Evolutionary conservation across 1,139 yeast genomes (phyloP).

Genomic region (Kodamaea sp.): DNA sequence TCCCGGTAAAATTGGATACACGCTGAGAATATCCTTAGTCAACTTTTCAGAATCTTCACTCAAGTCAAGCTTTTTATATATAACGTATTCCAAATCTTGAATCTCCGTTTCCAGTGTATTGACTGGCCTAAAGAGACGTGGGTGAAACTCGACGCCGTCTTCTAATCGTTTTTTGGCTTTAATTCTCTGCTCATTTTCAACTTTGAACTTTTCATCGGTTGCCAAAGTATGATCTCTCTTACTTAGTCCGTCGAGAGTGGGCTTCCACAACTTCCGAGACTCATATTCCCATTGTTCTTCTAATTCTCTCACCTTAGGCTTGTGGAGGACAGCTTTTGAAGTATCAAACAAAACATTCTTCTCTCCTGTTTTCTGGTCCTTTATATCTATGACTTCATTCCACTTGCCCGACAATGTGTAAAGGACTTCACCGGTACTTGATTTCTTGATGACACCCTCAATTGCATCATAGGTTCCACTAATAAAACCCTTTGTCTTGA

Average conservation of each 20-base stretch:
- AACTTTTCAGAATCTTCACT: constrained; percentile 50
- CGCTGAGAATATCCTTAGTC: constrained; percentile 54
- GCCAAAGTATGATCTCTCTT: constrained; percentile 77
- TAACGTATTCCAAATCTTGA: constrained; percentile 57
- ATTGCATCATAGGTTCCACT: constrained; percentile 91
- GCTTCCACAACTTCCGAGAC: constrained; percentile 79
- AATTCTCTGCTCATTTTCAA: constrained; percentile 81
- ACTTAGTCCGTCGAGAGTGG: constrained; percentile 77
- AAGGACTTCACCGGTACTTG: constrained; percentile 53
- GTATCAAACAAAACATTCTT: constrained; percentile 68
- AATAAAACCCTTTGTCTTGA: constrained; percentile 92
- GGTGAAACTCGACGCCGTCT: constrained; percentile 78
- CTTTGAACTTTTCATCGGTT: constrained; percentile 81
- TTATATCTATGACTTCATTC: constrained; percentile 83
- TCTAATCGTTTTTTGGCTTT: constrained; percentile 72
- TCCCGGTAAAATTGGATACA: constrained; percentile 80
- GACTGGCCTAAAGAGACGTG: constrained; percentile 62
- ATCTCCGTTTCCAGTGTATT: constrained; percentile 24
- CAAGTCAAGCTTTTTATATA: constrained; percentile 55
- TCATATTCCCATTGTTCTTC: constrained; percentile 79
- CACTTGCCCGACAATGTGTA: constrained; percentile 85
- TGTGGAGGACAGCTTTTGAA: constrained; percentile 44
- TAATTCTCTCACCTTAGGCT: constrained; percentile 75
- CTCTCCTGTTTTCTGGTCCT: constrained; percentile 49
- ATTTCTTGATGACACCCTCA: constrained; percentile 66